phyloP scores from a whole-genome alignment of 192 early-diverging fungal species.

The Pilaira anomala region DNA sequence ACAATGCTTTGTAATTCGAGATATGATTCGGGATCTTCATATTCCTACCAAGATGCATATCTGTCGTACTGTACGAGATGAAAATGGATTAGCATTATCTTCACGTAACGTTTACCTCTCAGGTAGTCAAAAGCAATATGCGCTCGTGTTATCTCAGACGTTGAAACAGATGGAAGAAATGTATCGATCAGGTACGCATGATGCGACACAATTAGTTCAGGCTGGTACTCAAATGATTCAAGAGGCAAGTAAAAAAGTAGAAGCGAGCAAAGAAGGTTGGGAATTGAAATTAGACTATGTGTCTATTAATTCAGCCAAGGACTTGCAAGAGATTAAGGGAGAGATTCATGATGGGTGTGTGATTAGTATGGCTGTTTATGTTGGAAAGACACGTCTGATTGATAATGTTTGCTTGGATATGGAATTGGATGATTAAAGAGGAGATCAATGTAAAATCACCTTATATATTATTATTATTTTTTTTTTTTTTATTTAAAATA shows the following conservation, averaged over 20 bases:
- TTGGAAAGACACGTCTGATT: conserved; percentile 88
- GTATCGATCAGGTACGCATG: conserved; percentile 37
- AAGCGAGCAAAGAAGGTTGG: conserved; percentile 27
- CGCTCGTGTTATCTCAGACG: conserved; percentile 72
- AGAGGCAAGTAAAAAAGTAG: conserved; percentile 38
- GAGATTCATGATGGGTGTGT: conserved; percentile 62
- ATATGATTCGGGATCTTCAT: conserved; percentile 83
- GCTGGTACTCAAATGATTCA: conserved; percentile 52
- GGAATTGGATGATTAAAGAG: background rate
- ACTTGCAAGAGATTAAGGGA: conserved; percentile 3
- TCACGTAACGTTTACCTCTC: conserved; percentile 86
- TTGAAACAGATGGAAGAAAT: conserved; percentile 52
- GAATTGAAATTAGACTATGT: conserved; percentile 81
- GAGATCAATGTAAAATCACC: background rate
- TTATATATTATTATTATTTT: no score
- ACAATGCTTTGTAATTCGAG: conserved; percentile 79
- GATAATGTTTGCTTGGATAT: conserved; percentile 61
- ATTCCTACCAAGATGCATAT: conserved; percentile 74
- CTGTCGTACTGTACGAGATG: conserved; percentile 71
- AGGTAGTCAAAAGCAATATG: conserved; percentile 60
- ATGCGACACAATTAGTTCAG: conserved; percentile 44
- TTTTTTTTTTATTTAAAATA: conserved; percentile 1
- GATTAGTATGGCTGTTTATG: conserved; percentile 77
- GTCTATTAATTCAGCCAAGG: conserved; percentile 63
- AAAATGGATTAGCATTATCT: conserved; percentile 86